Evolutionary conservation across 202 grass and related monocot genomes (phyloP), one percentile per base, ranked within the genome.

Genomic region (Setaria viridis): DNA sequence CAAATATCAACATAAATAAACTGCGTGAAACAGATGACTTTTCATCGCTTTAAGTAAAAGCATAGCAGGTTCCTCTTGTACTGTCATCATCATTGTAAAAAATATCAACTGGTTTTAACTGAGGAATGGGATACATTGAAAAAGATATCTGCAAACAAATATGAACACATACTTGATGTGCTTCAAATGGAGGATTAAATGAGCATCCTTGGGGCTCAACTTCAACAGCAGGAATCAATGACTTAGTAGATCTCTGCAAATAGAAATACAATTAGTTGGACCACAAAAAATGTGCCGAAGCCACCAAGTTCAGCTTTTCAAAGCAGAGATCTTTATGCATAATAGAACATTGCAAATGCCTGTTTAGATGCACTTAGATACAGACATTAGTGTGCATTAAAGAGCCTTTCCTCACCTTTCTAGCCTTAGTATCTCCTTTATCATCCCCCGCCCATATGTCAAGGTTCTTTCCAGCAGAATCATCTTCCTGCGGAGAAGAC

Each of bases 161-260:
- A 47, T n/a, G 55, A 85, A 17, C 25, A 83, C 69, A 74, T 85
- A 97, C 94, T 65, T 99, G 93, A 91, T 99, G 97, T 71, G 87
- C 90, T 80, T 99, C 90, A 43, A 84, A 88, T 77, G 90, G 87
- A 72, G 93, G 97, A 83, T 99, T 99, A 78, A 99, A 96, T 47
- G 97, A 99, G 78, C 97, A 99, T 58, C 97, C 93, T 59, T 69
- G 76, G 19, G 93, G 79, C 76, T 99, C 93, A 51, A 96, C 89
- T 95, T 99, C 93, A 37, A 99, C 93, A 17, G 93, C 91, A 20
- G 97, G 94, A 88, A 99, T 86, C 53, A 87, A 54, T 60, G 84
- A 83, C 70, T 73, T 47, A 37, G 62, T 67, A 54, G 67, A 78
- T 34, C 82, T 93, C 93, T 95, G 90, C 45, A 33, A 80, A 57